Conservation (phyloP, 139 green algal genomes). For the Chlamydomonas eustigma region DNA sequence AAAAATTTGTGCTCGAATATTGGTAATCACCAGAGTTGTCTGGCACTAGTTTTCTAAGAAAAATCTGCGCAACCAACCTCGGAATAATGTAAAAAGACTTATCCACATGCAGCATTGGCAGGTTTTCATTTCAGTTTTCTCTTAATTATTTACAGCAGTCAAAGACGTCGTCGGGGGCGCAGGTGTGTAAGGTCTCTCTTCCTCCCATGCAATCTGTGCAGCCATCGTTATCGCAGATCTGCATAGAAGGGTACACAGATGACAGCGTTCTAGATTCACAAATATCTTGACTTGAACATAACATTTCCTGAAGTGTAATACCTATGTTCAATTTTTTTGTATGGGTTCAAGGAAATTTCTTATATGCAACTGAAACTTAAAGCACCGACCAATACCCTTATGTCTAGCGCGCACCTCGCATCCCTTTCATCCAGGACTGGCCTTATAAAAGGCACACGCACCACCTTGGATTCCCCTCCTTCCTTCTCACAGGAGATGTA, state of each 20-base stretch:
- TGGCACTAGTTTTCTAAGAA: too few species aligned
- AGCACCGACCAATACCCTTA: neutral
- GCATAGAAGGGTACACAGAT: neutral
- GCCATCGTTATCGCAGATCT: conserved; percentile 83
- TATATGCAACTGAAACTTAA: neutral
- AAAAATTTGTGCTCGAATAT: too few species aligned
- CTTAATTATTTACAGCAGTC: too few species aligned
- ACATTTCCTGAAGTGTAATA: neutral
- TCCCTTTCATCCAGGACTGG: conserved; percentile 77
- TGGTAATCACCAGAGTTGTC: too few species aligned
- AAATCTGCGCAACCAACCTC: too few species aligned
- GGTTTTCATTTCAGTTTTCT: too few species aligned
- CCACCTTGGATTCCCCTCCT: conserved; percentile 21
- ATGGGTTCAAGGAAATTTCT: neutral
- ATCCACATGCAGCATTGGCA: too few species aligned
- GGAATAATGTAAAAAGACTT: too few species aligned
- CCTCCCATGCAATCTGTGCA: conserved; percentile 62
- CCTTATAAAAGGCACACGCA: conserved; percentile 69
- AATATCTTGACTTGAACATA: neutral
- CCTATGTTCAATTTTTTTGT: conserved; percentile 12
- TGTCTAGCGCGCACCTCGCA: conserved; percentile 33
- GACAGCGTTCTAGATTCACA: neutral
- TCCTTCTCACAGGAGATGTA: conserved; percentile 57
- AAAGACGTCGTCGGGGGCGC: too few species aligned
- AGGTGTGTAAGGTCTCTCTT: conserved; percentile 31